A percentile compares a stretch with the other conserved stretches of the same genome.
These are phyloP conservation scores for Pleurotus ostreatus DNA, from an alignment of 768 basidiomycete species.

Conservation along the genomic window DNA sequence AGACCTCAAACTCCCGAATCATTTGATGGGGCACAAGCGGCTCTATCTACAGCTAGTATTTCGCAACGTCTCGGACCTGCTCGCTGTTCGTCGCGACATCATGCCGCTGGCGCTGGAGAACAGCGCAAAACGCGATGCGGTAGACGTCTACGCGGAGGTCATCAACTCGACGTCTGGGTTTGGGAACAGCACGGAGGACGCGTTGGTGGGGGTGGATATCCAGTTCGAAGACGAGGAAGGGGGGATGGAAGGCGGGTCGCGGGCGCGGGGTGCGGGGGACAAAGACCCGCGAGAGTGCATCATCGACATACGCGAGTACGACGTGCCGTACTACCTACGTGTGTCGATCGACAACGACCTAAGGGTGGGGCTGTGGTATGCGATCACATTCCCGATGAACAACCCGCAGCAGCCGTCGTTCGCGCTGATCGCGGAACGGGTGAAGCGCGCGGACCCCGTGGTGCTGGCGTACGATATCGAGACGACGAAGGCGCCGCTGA, in stretches of 20 bases:
- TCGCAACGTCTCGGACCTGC: slow-evolving; percentile 89
- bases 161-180: slow-evolving; percentile 68
- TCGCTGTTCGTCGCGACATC: slow-evolving; percentile 82
- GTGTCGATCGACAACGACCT: slow-evolving; percentile 99
- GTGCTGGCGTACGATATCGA: slow-evolving; percentile 99
- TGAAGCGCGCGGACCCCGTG: slow-evolving; percentile 98
- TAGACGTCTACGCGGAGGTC: slow-evolving; percentile 97
- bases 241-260: slow-evolving; percentile 16
- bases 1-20: slow-evolving; percentile 93
- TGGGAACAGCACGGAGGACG: background rate
- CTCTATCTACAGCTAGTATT: slow-evolving; percentile 88
- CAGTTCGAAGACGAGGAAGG: slow-evolving; percentile 58
- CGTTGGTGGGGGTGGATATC: slow-evolving; percentile 52
- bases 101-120: slow-evolving; percentile 89
- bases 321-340: slow-evolving; percentile 95
- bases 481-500: slow-evolving; percentile 98
- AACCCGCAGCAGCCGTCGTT: slow-evolving; percentile 76
- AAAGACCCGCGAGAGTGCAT: slow-evolving; percentile 88
- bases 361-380: slow-evolving; percentile 98
- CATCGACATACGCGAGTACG: slow-evolving; percentile 92
- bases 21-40: slow-evolving; percentile 90
- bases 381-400: slow-evolving; percentile 57
- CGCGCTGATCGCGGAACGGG: slow-evolving; percentile 69
- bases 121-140: slow-evolving; percentile 86
- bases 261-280: slow-evolving; percentile 34